Evolutionary conservation across 768 basidiomycete species (phyloP).

Genomic region (Russula sp.): DNA sequence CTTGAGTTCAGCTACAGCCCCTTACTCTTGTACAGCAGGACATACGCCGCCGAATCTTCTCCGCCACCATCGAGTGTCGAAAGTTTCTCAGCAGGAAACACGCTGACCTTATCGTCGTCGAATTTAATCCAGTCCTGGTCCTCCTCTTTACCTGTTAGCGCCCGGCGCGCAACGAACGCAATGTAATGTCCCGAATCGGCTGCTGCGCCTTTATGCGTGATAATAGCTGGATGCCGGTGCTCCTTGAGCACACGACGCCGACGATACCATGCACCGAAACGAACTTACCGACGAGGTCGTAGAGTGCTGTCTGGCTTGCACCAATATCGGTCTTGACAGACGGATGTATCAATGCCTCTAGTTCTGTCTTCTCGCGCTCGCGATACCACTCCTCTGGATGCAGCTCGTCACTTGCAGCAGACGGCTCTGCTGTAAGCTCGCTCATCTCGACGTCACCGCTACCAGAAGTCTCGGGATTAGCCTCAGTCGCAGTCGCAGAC

Average conservation of each 20-base stretch:
- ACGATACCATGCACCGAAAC: neutral
- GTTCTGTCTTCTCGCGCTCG: constrained; percentile 53
- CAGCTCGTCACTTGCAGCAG: constrained; percentile 35
- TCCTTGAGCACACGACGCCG: neutral
- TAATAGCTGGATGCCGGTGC: constrained; percentile 52
- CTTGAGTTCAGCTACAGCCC: constrained; percentile 20
- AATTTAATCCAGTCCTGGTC: constrained; percentile 94
- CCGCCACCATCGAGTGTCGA: constrained; percentile 83
- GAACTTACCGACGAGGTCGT: constrained; percentile 80
- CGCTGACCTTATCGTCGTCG: constrained; percentile 89
- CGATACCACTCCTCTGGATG: constrained; percentile 62
- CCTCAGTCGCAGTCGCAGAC: constrained; percentile 11
- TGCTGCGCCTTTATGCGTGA: constrained; percentile 94
- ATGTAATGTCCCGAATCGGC: constrained; percentile 97
- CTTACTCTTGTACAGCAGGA: constrained; percentile 76
- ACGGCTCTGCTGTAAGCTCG: constrained; percentile 28
- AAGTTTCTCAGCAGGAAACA: constrained; percentile 82
- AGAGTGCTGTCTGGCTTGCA: constrained; percentile 71
- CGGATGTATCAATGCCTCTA: constrained; percentile 56
- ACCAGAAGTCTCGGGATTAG: neutral
- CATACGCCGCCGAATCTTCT: constrained; percentile 85
- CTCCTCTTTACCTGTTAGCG: constrained; percentile 37
- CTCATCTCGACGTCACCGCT: constrained; percentile 45
- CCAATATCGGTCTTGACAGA: constrained; percentile 64
- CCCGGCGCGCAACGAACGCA: constrained; percentile 49